Percentiles rank a stretch among this genome's conserved stretches.
Conservation (phyloP, 2,329 filamentous ascomycete species). For the Paecilomyces dactylethromorphus region DNA sequence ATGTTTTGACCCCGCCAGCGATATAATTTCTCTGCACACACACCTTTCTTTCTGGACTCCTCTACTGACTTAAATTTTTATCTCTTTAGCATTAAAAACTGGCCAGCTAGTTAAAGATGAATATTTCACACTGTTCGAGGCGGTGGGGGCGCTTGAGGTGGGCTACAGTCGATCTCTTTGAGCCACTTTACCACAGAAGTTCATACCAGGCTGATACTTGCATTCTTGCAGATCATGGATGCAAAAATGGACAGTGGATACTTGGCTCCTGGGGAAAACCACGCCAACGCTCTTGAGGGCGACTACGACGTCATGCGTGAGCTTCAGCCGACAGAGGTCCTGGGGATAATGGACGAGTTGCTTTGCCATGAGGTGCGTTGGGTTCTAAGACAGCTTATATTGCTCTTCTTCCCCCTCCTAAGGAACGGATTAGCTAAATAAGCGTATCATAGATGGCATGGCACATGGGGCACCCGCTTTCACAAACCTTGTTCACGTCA, state of each 20-base stretch:
- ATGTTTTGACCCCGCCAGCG: conserved; percentile 11
- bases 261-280: conserved; percentile 61
- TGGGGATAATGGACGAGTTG: conserved; percentile 92
- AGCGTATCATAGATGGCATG: conserved; percentile 69
- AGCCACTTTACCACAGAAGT: conserved; percentile 1
- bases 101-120: conserved; percentile 92
- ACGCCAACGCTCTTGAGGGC: conserved; percentile 61
- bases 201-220: neutral
- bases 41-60: neutral
- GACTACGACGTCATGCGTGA: conserved; percentile 66
- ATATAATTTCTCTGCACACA: neutral
- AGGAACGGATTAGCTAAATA: neutral
- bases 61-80: conserved; percentile 2
- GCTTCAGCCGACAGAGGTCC: conserved; percentile 68
- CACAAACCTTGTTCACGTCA: conserved; percentile 89
- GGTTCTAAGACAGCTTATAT: neutral
- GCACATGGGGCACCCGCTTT: conserved; percentile 92
- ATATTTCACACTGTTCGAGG: conserved; percentile 87
- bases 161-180: conserved; percentile 10
- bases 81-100: conserved; percentile 57
- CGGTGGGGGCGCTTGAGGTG: conserved; percentile 68
- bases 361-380: conserved; percentile 72
- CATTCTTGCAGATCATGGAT: conserved; percentile 76
- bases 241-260: conserved; percentile 97
- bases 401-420: conserved; percentile 1